Percentiles rank a stretch among this genome's conserved stretches.
phyloP scores from a whole-genome alignment of 1,139 yeast genomes.

The Yamadazyma pseudoaaseri region DNA sequence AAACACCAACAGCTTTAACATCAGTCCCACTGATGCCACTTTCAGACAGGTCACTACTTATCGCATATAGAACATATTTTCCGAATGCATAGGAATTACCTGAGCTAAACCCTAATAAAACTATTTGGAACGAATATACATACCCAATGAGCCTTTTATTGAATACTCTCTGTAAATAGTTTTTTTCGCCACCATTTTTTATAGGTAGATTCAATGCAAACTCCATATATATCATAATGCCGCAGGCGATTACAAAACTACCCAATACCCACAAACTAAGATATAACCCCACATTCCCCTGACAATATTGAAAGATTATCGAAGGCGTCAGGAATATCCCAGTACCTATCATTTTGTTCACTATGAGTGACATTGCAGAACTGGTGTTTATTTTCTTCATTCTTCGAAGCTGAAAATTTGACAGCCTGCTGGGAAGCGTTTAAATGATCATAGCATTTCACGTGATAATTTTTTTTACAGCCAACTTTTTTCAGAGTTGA shows the following conservation, averaged over 20 bases:
- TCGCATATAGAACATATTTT: constrained; percentile 43
- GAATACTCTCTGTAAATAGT: constrained; percentile 45
- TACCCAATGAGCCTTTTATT: constrained; percentile 38
- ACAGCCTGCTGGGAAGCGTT: no score
- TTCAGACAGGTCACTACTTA: constrained; percentile 20
- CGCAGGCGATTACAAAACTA: constrained; percentile 46
- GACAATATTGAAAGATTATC: constrained; percentile 41
- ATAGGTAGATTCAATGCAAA: constrained; percentile 48
- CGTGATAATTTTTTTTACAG: no score
- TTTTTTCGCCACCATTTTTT: constrained; percentile 51
- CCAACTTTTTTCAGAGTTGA: no score
- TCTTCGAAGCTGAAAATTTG: no score
- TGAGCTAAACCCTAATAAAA: constrained; percentile 47
- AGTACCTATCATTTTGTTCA: constrained; percentile 53
- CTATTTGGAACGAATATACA: constrained; percentile 48
- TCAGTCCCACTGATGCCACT: constrained; percentile 22
- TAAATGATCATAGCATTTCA: no score
- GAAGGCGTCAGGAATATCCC: constrained; percentile 53
- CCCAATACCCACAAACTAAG: constrained; percentile 43
- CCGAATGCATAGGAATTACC: constrained; percentile 55
- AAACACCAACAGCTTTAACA: constrained; percentile 45
- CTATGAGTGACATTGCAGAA: constrained; percentile 35
- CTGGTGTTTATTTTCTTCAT: constrained; percentile 9
- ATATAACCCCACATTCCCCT: constrained; percentile 43
- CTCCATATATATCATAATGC: constrained; percentile 46